Conservation (phyloP, 176 grass and related monocot genomes). For the Miscanthus lutarioriparius region DNA sequence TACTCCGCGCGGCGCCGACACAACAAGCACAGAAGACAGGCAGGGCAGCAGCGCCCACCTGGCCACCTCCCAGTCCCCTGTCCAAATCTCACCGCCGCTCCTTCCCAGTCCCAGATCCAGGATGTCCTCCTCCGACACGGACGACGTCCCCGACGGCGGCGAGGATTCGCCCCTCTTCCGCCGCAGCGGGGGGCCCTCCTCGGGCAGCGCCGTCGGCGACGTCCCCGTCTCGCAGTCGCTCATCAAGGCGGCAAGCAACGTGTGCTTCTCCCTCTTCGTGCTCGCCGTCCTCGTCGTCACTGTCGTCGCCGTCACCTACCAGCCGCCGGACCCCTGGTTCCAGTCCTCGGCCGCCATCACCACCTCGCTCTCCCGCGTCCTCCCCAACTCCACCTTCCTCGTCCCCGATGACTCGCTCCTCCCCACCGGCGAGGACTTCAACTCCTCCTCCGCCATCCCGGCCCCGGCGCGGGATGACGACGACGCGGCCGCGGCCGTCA, state of each 20-base stretch:
- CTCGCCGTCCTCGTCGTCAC: constrained; percentile 84
- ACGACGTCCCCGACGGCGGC: constrained; percentile 29
- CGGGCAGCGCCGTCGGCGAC: constrained; percentile 29
- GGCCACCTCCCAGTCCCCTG: neutral
- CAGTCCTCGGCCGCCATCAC: constrained; percentile 91
- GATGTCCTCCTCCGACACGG: constrained; percentile 38
- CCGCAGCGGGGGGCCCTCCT: neutral
- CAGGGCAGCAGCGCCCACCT: neutral
- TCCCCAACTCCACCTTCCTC: constrained; percentile 75
- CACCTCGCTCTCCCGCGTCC: constrained; percentile 55
- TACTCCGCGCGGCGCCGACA: too few relatives aligned
- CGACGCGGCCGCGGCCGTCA: neutral
- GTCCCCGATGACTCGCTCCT: constrained; percentile 80
- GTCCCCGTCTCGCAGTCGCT: constrained; percentile 70
- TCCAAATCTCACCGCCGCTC: constrained; percentile 21
- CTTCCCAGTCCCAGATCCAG: neutral
- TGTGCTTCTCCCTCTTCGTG: constrained; percentile 90
- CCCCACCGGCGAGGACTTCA: constrained; percentile 91
- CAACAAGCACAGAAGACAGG: neutral
- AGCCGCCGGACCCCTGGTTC: constrained; percentile 92
- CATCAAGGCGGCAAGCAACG: constrained; percentile 77
- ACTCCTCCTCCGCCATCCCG: constrained; percentile 32
- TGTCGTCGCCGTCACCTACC: constrained; percentile 92
- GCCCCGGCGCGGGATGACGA: constrained; percentile 11
- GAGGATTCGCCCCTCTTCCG: neutral